Conservation (phyloP, 2,329 filamentous ascomycete genomes). For the Ophiognomonia clavigignenti-juglandacearum region DNA sequence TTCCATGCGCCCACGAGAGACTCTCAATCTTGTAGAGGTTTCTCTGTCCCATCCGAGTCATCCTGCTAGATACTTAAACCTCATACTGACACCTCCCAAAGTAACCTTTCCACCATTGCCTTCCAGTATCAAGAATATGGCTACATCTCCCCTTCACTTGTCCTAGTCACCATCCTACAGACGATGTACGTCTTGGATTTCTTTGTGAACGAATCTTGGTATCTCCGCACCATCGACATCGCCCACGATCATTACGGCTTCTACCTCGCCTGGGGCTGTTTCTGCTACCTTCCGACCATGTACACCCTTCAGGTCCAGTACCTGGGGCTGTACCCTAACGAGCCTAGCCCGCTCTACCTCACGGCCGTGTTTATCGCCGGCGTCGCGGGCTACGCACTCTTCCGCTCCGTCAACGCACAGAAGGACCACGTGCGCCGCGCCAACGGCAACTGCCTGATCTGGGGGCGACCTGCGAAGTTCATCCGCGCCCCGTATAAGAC, state of each 20-base stretch:
- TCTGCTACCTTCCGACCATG: constrained; percentile 38
- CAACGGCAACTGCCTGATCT: constrained; percentile 34
- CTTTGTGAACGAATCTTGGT: constrained; percentile 45
- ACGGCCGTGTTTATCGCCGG: constrained; percentile 17
- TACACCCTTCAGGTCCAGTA: constrained; percentile 46
- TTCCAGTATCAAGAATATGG: constrained; percentile 37
- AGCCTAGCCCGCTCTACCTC: constrained; percentile 19
- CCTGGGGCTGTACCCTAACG: constrained; percentile 33
- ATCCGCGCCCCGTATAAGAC: constrained; percentile 35
- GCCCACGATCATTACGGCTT: constrained; percentile 40
- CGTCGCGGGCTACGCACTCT: constrained; percentile 35
- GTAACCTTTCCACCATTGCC: constrained; percentile 7
- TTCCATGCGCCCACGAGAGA: too few species aligned
- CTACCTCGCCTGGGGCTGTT: constrained; percentile 39
- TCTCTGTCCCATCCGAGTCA: not conserved
- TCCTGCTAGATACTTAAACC: constrained; percentile 5
- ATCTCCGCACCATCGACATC: constrained; percentile 40
- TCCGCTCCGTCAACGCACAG: constrained; percentile 40
- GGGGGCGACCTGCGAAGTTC: constrained; percentile 35
- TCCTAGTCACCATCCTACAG: constrained; percentile 39
- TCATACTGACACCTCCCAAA: not conserved
- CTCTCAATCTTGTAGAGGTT: not conserved
- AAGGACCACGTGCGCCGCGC: constrained; percentile 36
- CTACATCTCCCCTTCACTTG: constrained; percentile 27
- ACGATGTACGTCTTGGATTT: constrained; percentile 42